Evolutionary conservation across 1,284 basidiomycete species (phyloP).

Genomic region (Ganoderma boninense): DNA sequence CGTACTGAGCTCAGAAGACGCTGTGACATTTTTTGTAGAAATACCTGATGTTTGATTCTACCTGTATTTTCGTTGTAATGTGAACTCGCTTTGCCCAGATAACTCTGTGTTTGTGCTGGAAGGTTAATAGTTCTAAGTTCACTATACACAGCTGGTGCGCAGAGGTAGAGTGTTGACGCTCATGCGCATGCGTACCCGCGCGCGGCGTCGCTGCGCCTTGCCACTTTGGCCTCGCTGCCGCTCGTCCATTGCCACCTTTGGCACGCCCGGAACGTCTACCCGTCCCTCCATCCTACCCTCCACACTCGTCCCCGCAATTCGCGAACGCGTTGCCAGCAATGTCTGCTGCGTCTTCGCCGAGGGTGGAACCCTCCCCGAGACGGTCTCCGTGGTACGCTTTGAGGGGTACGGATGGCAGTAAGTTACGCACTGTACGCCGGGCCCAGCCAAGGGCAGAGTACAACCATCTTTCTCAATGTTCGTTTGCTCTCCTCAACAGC

Average conservation of each 20-base stretch:
- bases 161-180: slow-evolving; percentile 16
- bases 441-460: not conserved
- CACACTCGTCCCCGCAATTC: slow-evolving; percentile 1
- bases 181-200: slow-evolving; percentile 9
- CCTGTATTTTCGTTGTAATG: slow-evolving; percentile 1
- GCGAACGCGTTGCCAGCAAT: slow-evolving; percentile 16
- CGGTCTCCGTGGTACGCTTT: slow-evolving; percentile 32
- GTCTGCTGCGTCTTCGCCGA: slow-evolving; percentile 33
- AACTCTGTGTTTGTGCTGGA: not conserved
- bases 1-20: not conserved
- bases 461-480: not conserved
- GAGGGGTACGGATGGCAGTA: slow-evolving; percentile 33
- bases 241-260: slow-evolving; percentile 3
- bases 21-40: not conserved
- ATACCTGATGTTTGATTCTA: not conserved
- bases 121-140: not conserved
- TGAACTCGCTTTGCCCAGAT: not conserved
- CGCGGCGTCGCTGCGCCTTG: slow-evolving; percentile 3
- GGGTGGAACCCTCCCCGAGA: slow-evolving; percentile 22
- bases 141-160: not conserved
- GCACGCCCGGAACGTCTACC: slow-evolving; percentile 8
- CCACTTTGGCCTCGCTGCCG: not conserved
- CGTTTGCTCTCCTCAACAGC: slow-evolving; percentile 16
- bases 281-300: not conserved
- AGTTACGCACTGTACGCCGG: slow-evolving; percentile 11